Evolutionary conservation across 179 eudicot genomes (phyloP).

Genomic region (Beta lomatogona): DNA sequence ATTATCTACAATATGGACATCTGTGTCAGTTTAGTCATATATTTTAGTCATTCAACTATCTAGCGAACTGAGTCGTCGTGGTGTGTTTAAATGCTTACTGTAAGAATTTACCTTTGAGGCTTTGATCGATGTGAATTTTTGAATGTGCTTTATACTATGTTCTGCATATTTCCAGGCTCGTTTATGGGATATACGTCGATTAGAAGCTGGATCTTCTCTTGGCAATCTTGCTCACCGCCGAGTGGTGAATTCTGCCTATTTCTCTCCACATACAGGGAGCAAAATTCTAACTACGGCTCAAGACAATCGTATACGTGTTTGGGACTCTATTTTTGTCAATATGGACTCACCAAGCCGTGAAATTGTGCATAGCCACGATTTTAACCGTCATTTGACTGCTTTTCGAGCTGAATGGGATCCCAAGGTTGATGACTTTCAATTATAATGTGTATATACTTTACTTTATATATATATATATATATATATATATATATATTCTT

Average conservation of each 20-base stretch:
- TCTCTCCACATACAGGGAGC: conserved; percentile 86
- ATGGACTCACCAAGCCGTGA: conserved; percentile 89
- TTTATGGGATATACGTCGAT: conserved; percentile 82
- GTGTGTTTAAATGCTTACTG: neutral
- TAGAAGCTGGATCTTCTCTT: conserved; percentile 72
- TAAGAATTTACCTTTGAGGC: neutral
- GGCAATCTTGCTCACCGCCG: conserved; percentile 70
- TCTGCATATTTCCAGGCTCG: conserved; percentile 61
- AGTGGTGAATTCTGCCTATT: conserved; percentile 93
- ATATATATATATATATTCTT: neutral
- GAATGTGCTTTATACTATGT: conserved; percentile 15
- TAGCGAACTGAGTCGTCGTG: neutral
- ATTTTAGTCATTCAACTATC: neutral
- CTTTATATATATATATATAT: neutral
- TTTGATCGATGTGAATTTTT: too few relatives aligned
- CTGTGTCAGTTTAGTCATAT: too few relatives aligned
- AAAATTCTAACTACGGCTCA: conserved; percentile 91
- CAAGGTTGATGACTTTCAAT: conserved; percentile 51
- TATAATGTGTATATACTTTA: neutral
- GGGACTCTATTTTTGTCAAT: conserved; percentile 84
- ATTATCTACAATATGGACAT: neutral
- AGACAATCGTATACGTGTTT: conserved; percentile 89
- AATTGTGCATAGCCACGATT: conserved; percentile 98
- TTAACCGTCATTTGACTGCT: conserved; percentile 86
- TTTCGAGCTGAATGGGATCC: conserved; percentile 99